Percentiles rank a stretch among this genome's conserved stretches.
phyloP scores from a whole-genome alignment of 1,284 basidiomycete genomes.

The Heterobasidion occidentale region DNA sequence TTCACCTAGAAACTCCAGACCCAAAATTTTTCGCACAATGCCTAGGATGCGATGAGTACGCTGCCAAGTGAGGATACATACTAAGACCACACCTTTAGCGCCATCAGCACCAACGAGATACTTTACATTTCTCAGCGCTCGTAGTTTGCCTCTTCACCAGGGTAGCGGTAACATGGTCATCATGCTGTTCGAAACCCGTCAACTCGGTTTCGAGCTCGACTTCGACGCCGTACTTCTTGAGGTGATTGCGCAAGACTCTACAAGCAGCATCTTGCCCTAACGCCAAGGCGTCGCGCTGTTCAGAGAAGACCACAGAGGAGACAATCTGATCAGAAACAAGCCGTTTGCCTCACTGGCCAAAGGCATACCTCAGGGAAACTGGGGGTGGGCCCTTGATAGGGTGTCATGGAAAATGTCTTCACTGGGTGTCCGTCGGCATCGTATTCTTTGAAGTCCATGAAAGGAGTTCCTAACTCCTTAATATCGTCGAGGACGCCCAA shows the following conservation, averaged over 20 bases:
- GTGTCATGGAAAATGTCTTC: background rate
- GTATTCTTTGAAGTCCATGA: conserved; percentile 5
- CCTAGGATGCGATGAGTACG: background rate
- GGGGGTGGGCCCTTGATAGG: conserved; percentile 10
- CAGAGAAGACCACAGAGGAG: conserved; percentile 2
- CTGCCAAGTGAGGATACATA: background rate
- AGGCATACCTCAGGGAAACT: conserved; percentile 14
- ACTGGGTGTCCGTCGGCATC: conserved; percentile 8
- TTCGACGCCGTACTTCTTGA: conserved; percentile 15
- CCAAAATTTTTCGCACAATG: background rate
- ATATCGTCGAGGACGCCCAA: conserved; percentile 18
- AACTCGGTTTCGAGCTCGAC: conserved; percentile 24
- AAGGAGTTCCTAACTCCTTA: conserved; percentile 1
- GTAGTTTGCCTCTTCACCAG: background rate
- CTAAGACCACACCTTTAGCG: conserved; percentile 19
- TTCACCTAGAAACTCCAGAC: conserved; percentile 22
- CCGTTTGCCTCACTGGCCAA: background rate
- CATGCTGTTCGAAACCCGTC: conserved; percentile 3
- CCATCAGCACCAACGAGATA: conserved; percentile 31
- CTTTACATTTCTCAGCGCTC: conserved; percentile 10
- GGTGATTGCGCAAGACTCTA: conserved; percentile 20
- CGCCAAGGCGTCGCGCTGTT: background rate
- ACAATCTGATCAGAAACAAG: background rate
- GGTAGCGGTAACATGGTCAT: conserved; percentile 1
- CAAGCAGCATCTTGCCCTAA: conserved; percentile 22